Percentiles rank a stretch among this genome's conserved stretches.
Conservation (phyloP, 2,329 filamentous ascomycete species). For the Beauveria medogensis region DNA sequence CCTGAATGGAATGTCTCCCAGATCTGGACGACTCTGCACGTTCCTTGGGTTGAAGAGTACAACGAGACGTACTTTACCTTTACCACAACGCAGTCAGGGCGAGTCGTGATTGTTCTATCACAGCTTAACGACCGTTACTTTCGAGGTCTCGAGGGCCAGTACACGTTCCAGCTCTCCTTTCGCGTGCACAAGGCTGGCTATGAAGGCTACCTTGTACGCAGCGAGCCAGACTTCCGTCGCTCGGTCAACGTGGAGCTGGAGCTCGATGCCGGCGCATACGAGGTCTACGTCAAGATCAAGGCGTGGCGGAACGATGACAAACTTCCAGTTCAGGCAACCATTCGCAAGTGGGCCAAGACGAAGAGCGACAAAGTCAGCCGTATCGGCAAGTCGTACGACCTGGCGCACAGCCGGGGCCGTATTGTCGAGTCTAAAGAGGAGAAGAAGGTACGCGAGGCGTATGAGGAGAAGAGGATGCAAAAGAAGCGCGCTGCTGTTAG, state of each 20-base stretch:
- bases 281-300: slow-evolving; percentile 66
- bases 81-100: slow-evolving; percentile 37
- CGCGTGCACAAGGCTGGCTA: slow-evolving; percentile 41
- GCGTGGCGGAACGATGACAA: slow-evolving; percentile 49
- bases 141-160: slow-evolving; percentile 48
- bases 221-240: slow-evolving; percentile 46
- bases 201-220: slow-evolving; percentile 48
- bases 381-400: slow-evolving; percentile 62
- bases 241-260: slow-evolving; percentile 71
- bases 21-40: slow-evolving; percentile 41
- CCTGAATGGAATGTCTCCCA: slow-evolving; percentile 44
- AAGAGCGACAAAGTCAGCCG: slow-evolving; percentile 64
- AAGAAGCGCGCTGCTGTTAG: slow-evolving; percentile 33
- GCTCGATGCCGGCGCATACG: slow-evolving; percentile 67
- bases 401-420: slow-evolving; percentile 59
- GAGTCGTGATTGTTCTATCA: slow-evolving; percentile 47
- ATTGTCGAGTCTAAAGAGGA: slow-evolving; percentile 41
- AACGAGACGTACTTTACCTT: slow-evolving; percentile 46
- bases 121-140: slow-evolving; percentile 53
- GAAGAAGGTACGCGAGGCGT: slow-evolving; percentile 37
- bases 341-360: slow-evolving; percentile 47
- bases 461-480: slow-evolving; percentile 17
- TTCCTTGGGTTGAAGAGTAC: slow-evolving; percentile 50
- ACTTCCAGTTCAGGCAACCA: slow-evolving; percentile 56
- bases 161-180: slow-evolving; percentile 45